Percentiles rank a stretch among this genome's conserved stretches.
Conservation (phyloP, 768 basidiomycete species). For the Amanita thiersii region DNA sequence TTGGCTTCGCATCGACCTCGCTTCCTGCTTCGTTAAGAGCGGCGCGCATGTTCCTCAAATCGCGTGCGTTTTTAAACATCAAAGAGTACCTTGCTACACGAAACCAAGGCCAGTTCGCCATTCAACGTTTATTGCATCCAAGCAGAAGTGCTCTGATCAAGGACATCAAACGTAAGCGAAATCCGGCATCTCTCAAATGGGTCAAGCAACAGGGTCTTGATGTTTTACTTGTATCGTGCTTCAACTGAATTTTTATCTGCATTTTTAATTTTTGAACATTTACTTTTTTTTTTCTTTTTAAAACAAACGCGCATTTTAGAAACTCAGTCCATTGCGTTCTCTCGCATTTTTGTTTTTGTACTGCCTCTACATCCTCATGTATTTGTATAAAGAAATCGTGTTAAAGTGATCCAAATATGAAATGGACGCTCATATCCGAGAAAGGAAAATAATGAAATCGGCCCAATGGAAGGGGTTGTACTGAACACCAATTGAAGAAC, state of each 20-base stretch:
- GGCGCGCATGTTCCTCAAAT: constrained; percentile 61
- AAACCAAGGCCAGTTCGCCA: constrained; percentile 50
- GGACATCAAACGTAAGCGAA: constrained; percentile 42
- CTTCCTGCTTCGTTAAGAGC: constrained; percentile 56
- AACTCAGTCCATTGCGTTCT: too few species aligned
- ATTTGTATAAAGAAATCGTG: too few species aligned
- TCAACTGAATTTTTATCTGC: too few species aligned
- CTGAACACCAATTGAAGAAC: too few species aligned
- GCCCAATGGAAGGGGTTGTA: too few species aligned
- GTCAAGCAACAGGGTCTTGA: constrained; percentile 59
- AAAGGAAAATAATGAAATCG: too few species aligned
- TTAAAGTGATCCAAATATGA: too few species aligned
- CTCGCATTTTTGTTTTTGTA: too few species aligned
- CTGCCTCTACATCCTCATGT: too few species aligned
- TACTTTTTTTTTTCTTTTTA: too few species aligned
- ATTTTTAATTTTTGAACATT: constrained; percentile 14
- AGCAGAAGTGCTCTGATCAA: constrained; percentile 53
- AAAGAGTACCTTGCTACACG: constrained; percentile 66
- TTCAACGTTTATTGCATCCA: constrained; percentile 55
- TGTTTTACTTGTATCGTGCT: constrained; percentile 55
- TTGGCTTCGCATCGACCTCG: constrained; percentile 48
- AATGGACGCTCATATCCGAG: too few species aligned
- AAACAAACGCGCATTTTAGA: too few species aligned
- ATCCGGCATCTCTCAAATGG: constrained; percentile 39
- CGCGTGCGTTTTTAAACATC: constrained; percentile 62